A percentile compares a stretch with the other conserved stretches of the same genome.
These are phyloP conservation scores for Magnusiomyces sp. DNA, from an alignment of 1,139 yeast genomes.

Conservation along the genomic window DNA sequence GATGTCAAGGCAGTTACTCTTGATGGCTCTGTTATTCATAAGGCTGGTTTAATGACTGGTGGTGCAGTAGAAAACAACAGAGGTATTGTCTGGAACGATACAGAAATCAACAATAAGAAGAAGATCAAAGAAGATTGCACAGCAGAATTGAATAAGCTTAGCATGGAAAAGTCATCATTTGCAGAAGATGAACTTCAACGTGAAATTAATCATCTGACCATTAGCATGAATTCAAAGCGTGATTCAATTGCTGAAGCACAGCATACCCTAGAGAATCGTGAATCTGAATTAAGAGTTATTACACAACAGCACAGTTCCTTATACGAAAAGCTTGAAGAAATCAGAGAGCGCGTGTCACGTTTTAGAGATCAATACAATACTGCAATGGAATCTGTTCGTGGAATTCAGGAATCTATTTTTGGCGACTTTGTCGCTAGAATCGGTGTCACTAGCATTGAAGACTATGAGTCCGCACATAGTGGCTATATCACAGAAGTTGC, in stretches of 20 bases:
- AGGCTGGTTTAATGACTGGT: slow-evolving; percentile 89
- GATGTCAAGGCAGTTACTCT: slow-evolving; percentile 67
- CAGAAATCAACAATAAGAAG: slow-evolving; percentile 51
- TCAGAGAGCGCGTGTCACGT: slow-evolving; percentile 18
- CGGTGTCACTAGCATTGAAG: slow-evolving; percentile 48
- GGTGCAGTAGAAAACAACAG: slow-evolving; percentile 42
- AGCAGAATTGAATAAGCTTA: slow-evolving; percentile 44
- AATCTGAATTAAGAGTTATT: slow-evolving; percentile 50
- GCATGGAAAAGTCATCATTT: slow-evolving; percentile 40
- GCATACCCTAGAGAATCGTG: slow-evolving; percentile 46
- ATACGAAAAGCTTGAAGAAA: slow-evolving; percentile 15
- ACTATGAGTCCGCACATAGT: slow-evolving; percentile 58
- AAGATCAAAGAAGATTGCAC: slow-evolving; percentile 54
- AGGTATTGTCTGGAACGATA: slow-evolving; percentile 61
- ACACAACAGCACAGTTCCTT: slow-evolving; percentile 20
- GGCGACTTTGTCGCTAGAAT: slow-evolving; percentile 45
- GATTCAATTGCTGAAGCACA: slow-evolving; percentile 43
- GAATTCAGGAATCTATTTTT: slow-evolving; percentile 36
- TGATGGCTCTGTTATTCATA: slow-evolving; percentile 79
- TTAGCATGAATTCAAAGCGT: slow-evolving; percentile 44
- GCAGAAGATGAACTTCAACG: slow-evolving; percentile 50
- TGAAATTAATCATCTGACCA: slow-evolving; percentile 49
- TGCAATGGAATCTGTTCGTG: slow-evolving; percentile 23
- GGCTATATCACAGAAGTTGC: slow-evolving; percentile 50
- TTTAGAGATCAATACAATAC: slow-evolving; percentile 27